These are phyloP conservation scores for Sphenostylis stenocarpa DNA, from an alignment of 306 rosid genomes.

Conservation along the genomic window DNA sequence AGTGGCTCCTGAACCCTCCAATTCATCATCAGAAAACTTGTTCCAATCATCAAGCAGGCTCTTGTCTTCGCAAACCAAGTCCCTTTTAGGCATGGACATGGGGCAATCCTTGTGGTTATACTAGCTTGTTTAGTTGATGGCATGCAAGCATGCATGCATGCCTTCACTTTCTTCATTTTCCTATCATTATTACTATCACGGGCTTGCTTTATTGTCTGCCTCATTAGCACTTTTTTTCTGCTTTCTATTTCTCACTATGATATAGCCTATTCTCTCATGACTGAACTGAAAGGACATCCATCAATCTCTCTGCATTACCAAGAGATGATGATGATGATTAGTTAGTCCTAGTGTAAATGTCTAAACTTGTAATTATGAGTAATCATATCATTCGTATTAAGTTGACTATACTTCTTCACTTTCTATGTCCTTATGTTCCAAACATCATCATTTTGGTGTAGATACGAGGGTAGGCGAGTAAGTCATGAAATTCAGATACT, in stretches of 20 bases:
- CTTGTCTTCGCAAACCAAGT: conserved; percentile 51
- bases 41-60: conserved; percentile 31
- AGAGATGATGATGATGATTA: conserved; percentile 41
- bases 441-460: conserved; percentile 1
- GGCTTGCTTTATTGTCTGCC: conserved; percentile 56
- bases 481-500: too few relatives aligned
- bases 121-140: conserved; percentile 31
- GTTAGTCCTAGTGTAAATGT: conserved; percentile 48
- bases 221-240: conserved; percentile 10
- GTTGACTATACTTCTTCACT: conserved; percentile 21
- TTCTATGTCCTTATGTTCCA: neutral
- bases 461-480: neutral
- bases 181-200: conserved; percentile 37
- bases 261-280: neutral
- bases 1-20: conserved; percentile 4
- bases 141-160: conserved; percentile 23
- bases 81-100: conserved; percentile 66
- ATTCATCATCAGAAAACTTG: conserved; percentile 23
- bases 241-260: neutral
- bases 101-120: conserved; percentile 81
- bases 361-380: conserved; percentile 46
- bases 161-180: conserved; percentile 31
- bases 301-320: conserved; percentile 36
- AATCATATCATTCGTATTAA: conserved; percentile 28
- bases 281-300: conserved; percentile 24